Base-by-base conservation (phyloP, 192 early-diverging fungal species). In the Umbelopsis vinacea region DNA sequence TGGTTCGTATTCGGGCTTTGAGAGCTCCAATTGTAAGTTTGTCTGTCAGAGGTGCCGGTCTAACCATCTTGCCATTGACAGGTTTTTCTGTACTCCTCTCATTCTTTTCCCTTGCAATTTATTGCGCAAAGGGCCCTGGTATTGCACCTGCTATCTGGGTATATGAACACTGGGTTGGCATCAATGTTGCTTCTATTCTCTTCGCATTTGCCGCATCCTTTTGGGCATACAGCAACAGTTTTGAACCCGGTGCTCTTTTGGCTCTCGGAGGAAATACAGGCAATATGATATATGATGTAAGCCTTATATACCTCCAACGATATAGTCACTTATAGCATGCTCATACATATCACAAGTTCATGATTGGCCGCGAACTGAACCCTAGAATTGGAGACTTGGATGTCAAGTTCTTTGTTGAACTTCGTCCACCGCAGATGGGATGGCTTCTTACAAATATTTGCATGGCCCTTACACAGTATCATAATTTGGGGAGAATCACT, bases 291-390 rank as follows among this genome's bases (percentile, higher is more conserved):
- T 98, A 99, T 79, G 96, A 98, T 71, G 87, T 86, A 81, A 72
- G 81, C 46, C 38, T 26, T 66, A 0, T 4, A 22, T 29, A 66
- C 11, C 12, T 22, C 14, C 22, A 10, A 24, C 23, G 12, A 15
- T 72, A 43, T 46, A 21, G 52, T 29, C 7, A 15, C 22, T 33
- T 48, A 5, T 55, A 8, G 8, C 66, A 35, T n/a, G n/a, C 11
- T 48, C 12, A 46, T 19, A 52, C 46, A 19, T 6, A 33, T 15
- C 43, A n/a, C 37, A 74, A 88, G 83, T 97, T 94, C 73, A 96
- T 94, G 78, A 96, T 99, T 46, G 97, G 97, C 10, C 87, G 97
- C 70, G 97, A 99, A 79, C 84, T 99, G 68, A 99, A 99, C 81
- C 97, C 97, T 60, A 90, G 96, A 43, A 80, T 96, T 55, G 86